Evolutionary conservation across 306 rosid species (phyloP).

Genomic region (Quercus variabilis): DNA sequence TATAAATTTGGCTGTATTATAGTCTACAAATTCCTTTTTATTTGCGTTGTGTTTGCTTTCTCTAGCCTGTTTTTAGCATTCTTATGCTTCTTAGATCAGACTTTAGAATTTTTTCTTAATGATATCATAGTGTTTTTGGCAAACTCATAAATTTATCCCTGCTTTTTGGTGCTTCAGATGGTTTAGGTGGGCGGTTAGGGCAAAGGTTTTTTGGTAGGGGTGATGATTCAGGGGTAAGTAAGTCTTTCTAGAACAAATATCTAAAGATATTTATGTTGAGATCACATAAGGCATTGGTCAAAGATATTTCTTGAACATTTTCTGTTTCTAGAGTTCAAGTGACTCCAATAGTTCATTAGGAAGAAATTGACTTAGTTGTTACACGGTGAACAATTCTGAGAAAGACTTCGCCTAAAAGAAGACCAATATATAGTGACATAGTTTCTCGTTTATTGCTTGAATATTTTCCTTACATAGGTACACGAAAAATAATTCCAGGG

Average conservation of each 20-base stretch:
- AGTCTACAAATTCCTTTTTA: neutral
- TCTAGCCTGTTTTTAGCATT: neutral
- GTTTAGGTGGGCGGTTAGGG: constrained; percentile 97
- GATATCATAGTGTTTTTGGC: constrained; percentile 2
- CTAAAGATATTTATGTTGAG: no score
- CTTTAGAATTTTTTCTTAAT: constrained; percentile 15
- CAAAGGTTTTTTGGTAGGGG: constrained; percentile 91
- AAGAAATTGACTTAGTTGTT: neutral
- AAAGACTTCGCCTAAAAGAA: no score
- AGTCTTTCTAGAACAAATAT: neutral
- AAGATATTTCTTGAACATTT: no score
- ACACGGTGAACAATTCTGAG: neutral
- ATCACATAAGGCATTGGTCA: no score
- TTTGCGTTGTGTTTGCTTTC: constrained; percentile 2
- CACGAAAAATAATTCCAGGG: neutral
- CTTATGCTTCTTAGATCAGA: constrained; percentile 6
- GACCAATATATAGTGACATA: neutral
- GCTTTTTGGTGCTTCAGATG: constrained; percentile 56
- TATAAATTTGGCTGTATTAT: neutral
- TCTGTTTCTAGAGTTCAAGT: neutral
- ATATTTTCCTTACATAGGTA: neutral
- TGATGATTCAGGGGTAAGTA: constrained; percentile 93
- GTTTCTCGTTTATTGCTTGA: neutral
- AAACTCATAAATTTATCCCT: constrained; percentile 23
- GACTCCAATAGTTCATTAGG: neutral